Evolutionary conservation across 2,329 filamentous ascomycete genomes (phyloP).

Genomic region (Akanthomyces lecanii): DNA sequence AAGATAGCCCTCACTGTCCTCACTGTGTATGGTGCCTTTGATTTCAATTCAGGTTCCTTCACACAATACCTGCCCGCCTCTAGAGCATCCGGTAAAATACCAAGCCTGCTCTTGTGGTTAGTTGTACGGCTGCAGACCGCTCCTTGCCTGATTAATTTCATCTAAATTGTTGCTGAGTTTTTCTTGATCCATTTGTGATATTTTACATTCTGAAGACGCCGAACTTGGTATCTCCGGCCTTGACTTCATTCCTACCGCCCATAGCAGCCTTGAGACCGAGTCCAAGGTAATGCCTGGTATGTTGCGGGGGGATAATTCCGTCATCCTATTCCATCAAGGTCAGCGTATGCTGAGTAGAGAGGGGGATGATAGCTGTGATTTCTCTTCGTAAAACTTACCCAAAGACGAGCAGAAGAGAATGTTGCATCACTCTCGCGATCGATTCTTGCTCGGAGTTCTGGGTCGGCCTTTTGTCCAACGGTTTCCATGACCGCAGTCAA

Average conservation of each 20-base stretch:
- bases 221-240: conserved; percentile 63
- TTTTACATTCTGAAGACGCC: conserved; percentile 77
- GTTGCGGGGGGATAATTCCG: conserved; percentile 72
- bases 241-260: conserved; percentile 60
- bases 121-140: not conserved
- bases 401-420: conserved; percentile 83
- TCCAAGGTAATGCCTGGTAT: conserved; percentile 69
- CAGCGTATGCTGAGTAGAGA: conserved; percentile 7
- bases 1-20: not conserved
- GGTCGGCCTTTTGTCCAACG: conserved; percentile 79
- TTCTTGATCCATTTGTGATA: not conserved
- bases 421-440: conserved; percentile 85
- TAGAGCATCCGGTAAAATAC: no score
- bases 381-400: conserved; percentile 52
- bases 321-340: conserved; percentile 53
- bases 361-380: not conserved
- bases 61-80: not conserved
- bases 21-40: not conserved
- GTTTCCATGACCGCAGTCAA: conserved; percentile 90
- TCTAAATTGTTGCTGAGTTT: not conserved
- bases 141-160: not conserved
- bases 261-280: conserved; percentile 68
- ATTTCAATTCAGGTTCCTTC: not conserved
- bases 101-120: not conserved
- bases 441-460: conserved; percentile 75